phyloP scores from a whole-genome alignment of 768 basidiomycete genomes.

The Leccinum imitatum region DNA sequence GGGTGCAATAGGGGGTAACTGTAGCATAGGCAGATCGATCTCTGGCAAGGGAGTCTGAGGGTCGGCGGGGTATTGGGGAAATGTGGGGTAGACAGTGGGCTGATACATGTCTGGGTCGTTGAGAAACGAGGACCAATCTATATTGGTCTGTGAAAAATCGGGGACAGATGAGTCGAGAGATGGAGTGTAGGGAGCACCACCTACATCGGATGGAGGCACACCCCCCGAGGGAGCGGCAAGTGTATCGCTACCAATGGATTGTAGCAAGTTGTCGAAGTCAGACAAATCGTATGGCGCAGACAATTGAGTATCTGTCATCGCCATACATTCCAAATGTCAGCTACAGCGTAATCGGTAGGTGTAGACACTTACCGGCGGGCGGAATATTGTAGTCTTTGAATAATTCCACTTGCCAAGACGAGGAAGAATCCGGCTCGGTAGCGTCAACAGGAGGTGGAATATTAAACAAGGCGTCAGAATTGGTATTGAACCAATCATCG shows the following conservation, averaged over 20 bases:
- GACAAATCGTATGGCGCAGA: background rate
- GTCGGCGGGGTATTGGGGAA: constrained; percentile 1
- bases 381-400: constrained; percentile 30
- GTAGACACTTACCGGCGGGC: constrained; percentile 6
- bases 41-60: constrained; percentile 14
- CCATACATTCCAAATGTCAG: background rate
- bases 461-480: constrained; percentile 26
- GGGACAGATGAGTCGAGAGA: constrained; percentile 1
- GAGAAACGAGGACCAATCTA: constrained; percentile 22
- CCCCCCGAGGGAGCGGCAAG: background rate
- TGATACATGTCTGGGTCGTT: background rate
- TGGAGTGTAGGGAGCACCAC: background rate
- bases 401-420: constrained; percentile 35
- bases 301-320: background rate
- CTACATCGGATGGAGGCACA: background rate
- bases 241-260: background rate
- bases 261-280: constrained; percentile 12
- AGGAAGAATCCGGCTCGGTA: constrained; percentile 25
- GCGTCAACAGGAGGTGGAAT: constrained; percentile 28
- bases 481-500: constrained; percentile 38
- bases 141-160: background rate
- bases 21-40: constrained; percentile 28
- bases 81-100: constrained; percentile 1
- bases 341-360: background rate
- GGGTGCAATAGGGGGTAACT: constrained; percentile 15